Conservation (phyloP, 352 stramenopile species). For the Phytophthora chlamydospora region DNA sequence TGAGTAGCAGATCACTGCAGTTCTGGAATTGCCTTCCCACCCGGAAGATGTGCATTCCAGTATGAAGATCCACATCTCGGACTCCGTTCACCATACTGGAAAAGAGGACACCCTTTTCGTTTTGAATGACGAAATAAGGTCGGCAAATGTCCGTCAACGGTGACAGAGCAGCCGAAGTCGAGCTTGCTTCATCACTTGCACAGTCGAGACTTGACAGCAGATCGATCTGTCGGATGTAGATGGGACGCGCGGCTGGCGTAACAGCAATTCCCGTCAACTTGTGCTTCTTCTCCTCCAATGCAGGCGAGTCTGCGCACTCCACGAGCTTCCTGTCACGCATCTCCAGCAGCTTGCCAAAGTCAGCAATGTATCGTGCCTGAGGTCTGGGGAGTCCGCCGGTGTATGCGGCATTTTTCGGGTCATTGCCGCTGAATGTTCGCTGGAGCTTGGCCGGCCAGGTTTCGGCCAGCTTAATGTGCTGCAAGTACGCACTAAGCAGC, state of each 20-base stretch:
- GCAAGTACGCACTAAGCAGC: constrained; percentile 76
- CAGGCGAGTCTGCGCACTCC: constrained; percentile 47
- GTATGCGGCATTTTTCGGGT: constrained; percentile 77
- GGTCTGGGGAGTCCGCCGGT: constrained; percentile 67
- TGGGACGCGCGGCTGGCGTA: constrained; percentile 60
- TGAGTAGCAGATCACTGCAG: constrained; percentile 75
- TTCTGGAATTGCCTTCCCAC: constrained; percentile 66
- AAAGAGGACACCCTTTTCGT: constrained; percentile 86
- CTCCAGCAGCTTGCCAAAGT: constrained; percentile 80
- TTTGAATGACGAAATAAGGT: constrained; percentile 89
- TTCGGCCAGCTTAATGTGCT: constrained; percentile 77
- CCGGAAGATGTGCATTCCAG: constrained; percentile 64
- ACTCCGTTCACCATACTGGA: constrained; percentile 88
- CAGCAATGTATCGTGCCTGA: constrained; percentile 78
- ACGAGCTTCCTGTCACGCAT: constrained; percentile 73
- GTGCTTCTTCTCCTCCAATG: constrained; percentile 68
- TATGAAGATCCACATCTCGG: constrained; percentile 62
- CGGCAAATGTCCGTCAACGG: constrained; percentile 50
- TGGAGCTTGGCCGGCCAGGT: constrained; percentile 79
- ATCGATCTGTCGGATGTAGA: constrained; percentile 86
- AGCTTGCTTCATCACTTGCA: constrained; percentile 10
- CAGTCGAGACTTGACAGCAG: constrained; percentile 46
- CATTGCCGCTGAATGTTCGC: constrained; percentile 73
- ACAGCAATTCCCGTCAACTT: constrained; percentile 84
- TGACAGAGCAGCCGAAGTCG: constrained; percentile 5